Conservation (phyloP, 2,329 filamentous ascomycete species). For the Diatrype stigma region DNA sequence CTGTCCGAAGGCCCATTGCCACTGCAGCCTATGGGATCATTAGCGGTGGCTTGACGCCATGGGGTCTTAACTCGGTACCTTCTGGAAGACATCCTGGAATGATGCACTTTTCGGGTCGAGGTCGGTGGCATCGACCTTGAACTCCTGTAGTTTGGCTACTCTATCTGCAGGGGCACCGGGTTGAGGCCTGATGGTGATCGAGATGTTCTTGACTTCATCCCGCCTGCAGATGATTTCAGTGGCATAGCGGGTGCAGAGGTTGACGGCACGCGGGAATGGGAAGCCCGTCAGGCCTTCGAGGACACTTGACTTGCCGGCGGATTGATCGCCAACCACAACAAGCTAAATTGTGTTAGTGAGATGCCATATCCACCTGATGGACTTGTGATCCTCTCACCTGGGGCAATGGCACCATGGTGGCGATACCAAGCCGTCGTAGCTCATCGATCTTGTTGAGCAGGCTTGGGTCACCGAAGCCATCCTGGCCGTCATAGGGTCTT, state of each 20-base stretch:
- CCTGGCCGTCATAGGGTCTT: background rate
- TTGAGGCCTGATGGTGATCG: slow-evolving; percentile 5
- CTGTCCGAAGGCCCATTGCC: slow-evolving; percentile 4
- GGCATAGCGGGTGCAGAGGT: slow-evolving; percentile 22
- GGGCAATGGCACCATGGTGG: slow-evolving; percentile 20
- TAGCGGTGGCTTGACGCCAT: background rate
- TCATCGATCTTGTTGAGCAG: slow-evolving; percentile 23
- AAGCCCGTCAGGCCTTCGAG: slow-evolving; percentile 50
- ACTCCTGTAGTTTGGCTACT: background rate
- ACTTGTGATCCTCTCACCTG: slow-evolving; percentile 7
- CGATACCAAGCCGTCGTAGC: slow-evolving; percentile 22
- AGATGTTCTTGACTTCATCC: background rate
- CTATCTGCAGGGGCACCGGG: background rate
- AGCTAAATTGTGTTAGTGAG: slow-evolving; percentile 41
- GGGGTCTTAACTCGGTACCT: background rate
- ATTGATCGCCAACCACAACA: slow-evolving; percentile 70
- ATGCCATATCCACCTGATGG: background rate
- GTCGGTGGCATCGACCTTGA: background rate
- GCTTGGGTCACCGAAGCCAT: slow-evolving; percentile 11
- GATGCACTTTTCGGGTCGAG: background rate
- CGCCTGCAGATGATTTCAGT: slow-evolving; percentile 19
- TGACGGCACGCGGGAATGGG: slow-evolving; percentile 18
- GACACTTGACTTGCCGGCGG: slow-evolving; percentile 71
- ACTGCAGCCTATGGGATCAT: slow-evolving; percentile 2
- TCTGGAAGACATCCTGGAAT: background rate